A percentile compares a stretch with the other conserved stretches of the same genome.
These are phyloP conservation scores for Oleoguttula mirabilis DNA, from an alignment of 495 filamentous ascomycete genomes.

Conservation along the genomic window DNA sequence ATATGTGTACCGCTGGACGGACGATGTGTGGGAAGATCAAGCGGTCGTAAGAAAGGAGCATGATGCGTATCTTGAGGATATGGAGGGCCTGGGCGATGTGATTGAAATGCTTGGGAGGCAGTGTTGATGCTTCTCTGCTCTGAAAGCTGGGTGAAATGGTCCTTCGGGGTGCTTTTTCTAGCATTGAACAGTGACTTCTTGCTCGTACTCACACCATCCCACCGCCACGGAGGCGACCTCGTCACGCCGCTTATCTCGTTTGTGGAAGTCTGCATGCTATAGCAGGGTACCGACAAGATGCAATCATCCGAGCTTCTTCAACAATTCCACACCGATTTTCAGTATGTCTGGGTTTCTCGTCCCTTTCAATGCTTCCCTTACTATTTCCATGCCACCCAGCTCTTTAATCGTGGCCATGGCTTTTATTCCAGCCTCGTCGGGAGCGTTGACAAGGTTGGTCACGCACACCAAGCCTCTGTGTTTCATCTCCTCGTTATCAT, in stretches of 20 bases:
- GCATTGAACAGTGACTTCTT: too few relatives aligned
- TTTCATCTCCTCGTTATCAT: constrained; percentile 60
- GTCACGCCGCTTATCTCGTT: background rate
- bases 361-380: constrained; percentile 7
- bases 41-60: constrained; percentile 32
- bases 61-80: constrained; percentile 38
- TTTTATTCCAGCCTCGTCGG: constrained; percentile 37
- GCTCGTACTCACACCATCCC: too few relatives aligned
- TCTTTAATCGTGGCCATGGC: constrained; percentile 8
- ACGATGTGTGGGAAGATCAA: constrained; percentile 39
- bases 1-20: constrained; percentile 55
- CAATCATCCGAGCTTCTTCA: constrained; percentile 10
- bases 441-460: constrained; percentile 44
- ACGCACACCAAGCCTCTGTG: constrained; percentile 72
- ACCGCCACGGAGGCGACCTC: background rate
- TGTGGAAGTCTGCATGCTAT: background rate
- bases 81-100: too few relatives aligned
- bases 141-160: too few relatives aligned
- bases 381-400: constrained; percentile 17
- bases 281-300: too few relatives aligned
- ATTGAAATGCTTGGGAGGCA: too few relatives aligned
- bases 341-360: constrained; percentile 7
- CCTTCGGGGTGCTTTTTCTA: too few relatives aligned
- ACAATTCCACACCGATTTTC: constrained; percentile 8
- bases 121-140: too few relatives aligned